These are phyloP conservation scores for Anthracocystis walkeri DNA, from an alignment of 1,284 basidiomycete genomes.

Conservation along the genomic window DNA sequence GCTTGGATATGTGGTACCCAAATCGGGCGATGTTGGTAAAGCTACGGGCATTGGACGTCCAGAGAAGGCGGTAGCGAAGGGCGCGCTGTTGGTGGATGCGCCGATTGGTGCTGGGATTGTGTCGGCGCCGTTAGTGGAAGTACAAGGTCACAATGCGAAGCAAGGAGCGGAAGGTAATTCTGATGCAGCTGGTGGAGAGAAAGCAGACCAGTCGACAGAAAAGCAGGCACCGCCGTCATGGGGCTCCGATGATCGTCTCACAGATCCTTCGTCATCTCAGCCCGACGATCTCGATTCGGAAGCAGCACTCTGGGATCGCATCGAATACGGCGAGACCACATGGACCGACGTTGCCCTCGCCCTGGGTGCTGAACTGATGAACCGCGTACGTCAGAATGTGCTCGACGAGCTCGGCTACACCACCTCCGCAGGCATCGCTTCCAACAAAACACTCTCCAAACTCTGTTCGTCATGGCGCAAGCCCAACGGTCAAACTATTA, in stretches of 20 bases:
- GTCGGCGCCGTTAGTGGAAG: conserved; percentile 18
- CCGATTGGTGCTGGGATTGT: conserved; percentile 43
- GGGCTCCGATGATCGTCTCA: conserved; percentile 39
- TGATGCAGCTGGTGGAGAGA: conserved; percentile 3
- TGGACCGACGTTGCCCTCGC: conserved; percentile 95
- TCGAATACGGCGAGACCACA: conserved; percentile 70
- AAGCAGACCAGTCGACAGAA: conserved; percentile 49
- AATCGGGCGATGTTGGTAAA: conserved; percentile 71
- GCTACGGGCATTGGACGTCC: conserved; percentile 58
- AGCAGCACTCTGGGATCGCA: conserved; percentile 40
- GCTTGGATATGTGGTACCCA: conserved; percentile 79
- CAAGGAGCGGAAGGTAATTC: background rate
- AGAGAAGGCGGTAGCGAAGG: conserved; percentile 45
- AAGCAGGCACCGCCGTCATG: conserved; percentile 24
- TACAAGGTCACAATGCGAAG: conserved; percentile 5
- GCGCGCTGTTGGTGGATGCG: conserved; percentile 44
- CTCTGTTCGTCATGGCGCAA: conserved; percentile 71
- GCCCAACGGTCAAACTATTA: conserved; percentile 64
- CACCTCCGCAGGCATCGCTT: conserved; percentile 92
- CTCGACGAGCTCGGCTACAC: conserved; percentile 85
- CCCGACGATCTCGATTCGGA: conserved; percentile 46
- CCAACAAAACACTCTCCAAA: conserved; percentile 95
- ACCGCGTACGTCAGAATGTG: conserved; percentile 79
- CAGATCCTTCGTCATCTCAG: conserved; percentile 41
- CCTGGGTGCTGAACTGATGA: conserved; percentile 89